A percentile compares a stretch with the other conserved stretches of the same genome.
Conservation (phyloP, 768 basidiomycete genomes). For the Mycena belliarum region DNA sequence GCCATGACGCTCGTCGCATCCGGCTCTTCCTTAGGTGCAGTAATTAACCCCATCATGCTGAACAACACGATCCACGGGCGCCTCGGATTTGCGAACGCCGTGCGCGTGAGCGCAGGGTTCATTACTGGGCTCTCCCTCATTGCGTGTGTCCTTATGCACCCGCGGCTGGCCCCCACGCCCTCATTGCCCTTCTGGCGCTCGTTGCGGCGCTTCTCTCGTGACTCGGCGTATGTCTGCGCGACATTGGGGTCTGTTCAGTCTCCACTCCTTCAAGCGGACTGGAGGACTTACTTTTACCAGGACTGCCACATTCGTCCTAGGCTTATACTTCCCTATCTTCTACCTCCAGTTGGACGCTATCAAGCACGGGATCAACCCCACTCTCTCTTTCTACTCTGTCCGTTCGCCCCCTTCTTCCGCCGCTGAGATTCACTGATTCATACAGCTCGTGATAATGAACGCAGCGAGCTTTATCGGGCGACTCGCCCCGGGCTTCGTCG, state of each 20-base stretch:
- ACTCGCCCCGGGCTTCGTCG: conserved; percentile 35
- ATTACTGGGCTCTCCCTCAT: conserved; percentile 40
- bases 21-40: conserved; percentile 58
- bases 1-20: conserved; percentile 48
- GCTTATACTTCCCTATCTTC: conserved; percentile 38
- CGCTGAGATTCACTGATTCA: background rate
- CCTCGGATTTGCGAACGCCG: conserved; percentile 53
- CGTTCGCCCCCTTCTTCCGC: background rate
- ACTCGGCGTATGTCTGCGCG: background rate
- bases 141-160: conserved; percentile 37
- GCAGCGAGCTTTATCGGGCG: conserved; percentile 39
- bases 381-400: conserved; percentile 45
- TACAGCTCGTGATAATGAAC: conserved; percentile 40
- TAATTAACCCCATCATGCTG: conserved; percentile 65
- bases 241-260: background rate
- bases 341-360: conserved; percentile 42
- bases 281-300: background rate
- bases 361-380: conserved; percentile 30
- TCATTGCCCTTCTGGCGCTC: background rate
- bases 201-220: background rate
- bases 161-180: conserved; percentile 30
- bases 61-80: conserved; percentile 47
- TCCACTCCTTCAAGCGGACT: background rate
- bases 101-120: conserved; percentile 48
- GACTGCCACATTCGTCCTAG: conserved; percentile 22